phyloP scores from a whole-genome alignment of 202 grass and related monocot species.

The Setaria italica region DNA sequence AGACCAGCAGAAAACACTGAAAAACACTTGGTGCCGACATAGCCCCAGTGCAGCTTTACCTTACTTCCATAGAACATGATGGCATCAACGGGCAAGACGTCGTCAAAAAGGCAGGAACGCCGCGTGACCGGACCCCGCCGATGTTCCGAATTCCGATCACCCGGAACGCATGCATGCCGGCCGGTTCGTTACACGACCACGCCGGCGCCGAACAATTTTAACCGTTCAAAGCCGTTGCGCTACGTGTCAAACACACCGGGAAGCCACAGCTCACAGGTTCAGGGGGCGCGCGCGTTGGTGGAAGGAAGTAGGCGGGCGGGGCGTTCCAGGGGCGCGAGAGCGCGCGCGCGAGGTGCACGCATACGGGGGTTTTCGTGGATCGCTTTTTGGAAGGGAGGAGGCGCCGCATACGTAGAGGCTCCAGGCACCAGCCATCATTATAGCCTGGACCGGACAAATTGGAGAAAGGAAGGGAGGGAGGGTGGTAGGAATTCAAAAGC shows the following conservation, averaged over 20 bases:
- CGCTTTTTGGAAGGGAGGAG: conserved; percentile 5
- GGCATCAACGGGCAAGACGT: conserved; percentile 27
- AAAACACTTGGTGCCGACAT: conserved; percentile 43
- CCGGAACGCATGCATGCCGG: conserved; percentile 10
- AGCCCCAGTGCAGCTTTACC: conserved; percentile 59
- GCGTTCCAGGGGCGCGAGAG: background rate
- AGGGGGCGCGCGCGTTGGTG: background rate
- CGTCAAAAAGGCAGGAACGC: conserved; percentile 53
- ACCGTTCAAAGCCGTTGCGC: conserved; percentile 23
- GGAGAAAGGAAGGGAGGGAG: background rate
- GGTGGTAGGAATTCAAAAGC: conserved; percentile 29
- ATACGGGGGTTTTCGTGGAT: background rate
- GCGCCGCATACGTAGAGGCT: conserved; percentile 1
- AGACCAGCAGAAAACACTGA: background rate
- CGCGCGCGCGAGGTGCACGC: conserved; percentile 27
- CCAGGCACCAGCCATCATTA: conserved; percentile 39
- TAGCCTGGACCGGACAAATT: conserved; percentile 35
- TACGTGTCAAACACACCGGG: conserved; percentile 37
- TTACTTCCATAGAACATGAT: conserved; percentile 24
- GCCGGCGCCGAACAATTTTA: conserved; percentile 24
- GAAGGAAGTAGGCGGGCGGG: background rate
- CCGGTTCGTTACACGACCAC: conserved; percentile 38
- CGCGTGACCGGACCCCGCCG: conserved; percentile 41
- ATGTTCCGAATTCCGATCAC: background rate
- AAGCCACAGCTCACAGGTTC: background rate